A percentile compares a stretch with the other conserved stretches of the same genome.
Evolutionary conservation across 78 protist species (phyloP).

Genomic region (Cavenderia fasciculata): DNA sequence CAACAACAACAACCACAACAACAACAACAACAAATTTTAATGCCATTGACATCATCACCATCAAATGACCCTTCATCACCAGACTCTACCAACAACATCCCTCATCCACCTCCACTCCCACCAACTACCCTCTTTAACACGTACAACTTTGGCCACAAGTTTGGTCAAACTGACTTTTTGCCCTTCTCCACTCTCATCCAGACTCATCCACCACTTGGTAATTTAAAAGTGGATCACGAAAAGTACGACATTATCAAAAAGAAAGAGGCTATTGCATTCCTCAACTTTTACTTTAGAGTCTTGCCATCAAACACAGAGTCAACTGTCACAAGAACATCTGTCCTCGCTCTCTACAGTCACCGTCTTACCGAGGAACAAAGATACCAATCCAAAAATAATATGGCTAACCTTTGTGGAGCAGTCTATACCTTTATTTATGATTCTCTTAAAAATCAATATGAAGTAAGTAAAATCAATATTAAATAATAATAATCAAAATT

Average conservation of each 20-base stretch:
- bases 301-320: constrained; percentile 20
- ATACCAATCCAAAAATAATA: constrained; percentile 59
- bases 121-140: neutral
- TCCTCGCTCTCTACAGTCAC: constrained; percentile 46
- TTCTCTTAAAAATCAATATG: constrained; percentile 45
- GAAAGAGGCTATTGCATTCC: constrained; percentile 50
- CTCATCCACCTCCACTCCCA: constrained; percentile 22
- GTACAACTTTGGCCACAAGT: too few species aligned
- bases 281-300: constrained; percentile 46
- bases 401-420: constrained; percentile 78
- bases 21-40: neutral
- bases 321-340: constrained; percentile 3
- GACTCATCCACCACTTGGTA: too few species aligned
- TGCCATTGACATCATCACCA: neutral
- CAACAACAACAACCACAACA: neutral
- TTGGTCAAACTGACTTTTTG: too few species aligned
- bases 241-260: too few species aligned
- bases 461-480: constrained; percentile 19
- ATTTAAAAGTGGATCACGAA: too few species aligned
- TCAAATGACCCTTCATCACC: neutral
- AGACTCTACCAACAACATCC: neutral
- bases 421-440: constrained; percentile 70
- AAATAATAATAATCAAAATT: neutral
- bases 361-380: constrained; percentile 21
- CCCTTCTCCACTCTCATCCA: too few species aligned